Evolutionary conservation across 768 basidiomycete genomes (phyloP).

Genomic region (Chiua virens): DNA sequence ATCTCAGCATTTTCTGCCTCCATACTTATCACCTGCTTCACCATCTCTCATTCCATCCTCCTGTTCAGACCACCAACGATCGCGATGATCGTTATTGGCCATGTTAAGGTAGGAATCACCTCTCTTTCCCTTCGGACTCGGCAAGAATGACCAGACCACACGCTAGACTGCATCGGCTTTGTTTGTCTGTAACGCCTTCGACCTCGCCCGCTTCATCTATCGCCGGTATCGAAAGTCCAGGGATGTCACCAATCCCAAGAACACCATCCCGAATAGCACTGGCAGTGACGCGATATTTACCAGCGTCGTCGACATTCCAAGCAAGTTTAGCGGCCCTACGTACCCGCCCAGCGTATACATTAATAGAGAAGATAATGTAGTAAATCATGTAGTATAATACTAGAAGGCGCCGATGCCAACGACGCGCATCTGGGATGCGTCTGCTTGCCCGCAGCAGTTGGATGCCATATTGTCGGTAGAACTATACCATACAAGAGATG

Average conservation of each 20-base stretch:
- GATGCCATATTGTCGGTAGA: no score
- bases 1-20: conserved; percentile 22
- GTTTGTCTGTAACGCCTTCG: conserved; percentile 22
- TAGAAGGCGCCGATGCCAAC: no score
- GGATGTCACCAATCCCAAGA: not conserved
- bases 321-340: conserved; percentile 6
- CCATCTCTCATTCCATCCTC: conserved; percentile 24
- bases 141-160: no score
- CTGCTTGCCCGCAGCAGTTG: no score
- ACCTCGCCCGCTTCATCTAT: conserved; percentile 17
- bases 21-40: conserved; percentile 19
- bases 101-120: conserved; percentile 20
- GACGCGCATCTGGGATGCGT: no score
- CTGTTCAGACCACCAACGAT: conserved; percentile 9
- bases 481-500: no score
- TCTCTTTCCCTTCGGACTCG: not conserved
- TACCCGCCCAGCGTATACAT: no score
- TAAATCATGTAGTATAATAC: no score
- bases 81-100: conserved; percentile 16
- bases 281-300: conserved; percentile 9
- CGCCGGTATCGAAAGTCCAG: conserved; percentile 7
- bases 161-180: conserved; percentile 19
- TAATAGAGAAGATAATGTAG: no score
- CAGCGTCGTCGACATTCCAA: conserved; percentile 17
- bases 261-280: not conserved